Evolutionary conservation across 192 early-diverging fungal species (phyloP).

Genomic region (Mycoemilia scoparia): DNA sequence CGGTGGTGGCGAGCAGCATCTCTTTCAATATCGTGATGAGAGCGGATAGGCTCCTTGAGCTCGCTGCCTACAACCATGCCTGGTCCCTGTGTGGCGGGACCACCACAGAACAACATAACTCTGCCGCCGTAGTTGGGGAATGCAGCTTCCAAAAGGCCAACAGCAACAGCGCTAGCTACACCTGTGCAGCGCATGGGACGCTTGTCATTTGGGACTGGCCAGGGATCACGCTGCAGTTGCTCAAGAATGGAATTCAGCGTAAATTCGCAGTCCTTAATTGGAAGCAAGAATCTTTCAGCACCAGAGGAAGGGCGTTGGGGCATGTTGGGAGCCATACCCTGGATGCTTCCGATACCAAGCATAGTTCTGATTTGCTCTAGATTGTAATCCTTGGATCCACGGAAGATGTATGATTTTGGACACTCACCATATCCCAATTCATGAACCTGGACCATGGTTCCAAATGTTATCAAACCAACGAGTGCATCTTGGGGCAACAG

Average conservation of each 20-base stretch:
- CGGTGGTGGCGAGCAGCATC: slow-evolving; percentile 83
- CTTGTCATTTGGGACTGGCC: slow-evolving; percentile 79
- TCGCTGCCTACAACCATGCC: slow-evolving; percentile 86
- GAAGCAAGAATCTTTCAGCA: slow-evolving; percentile 63
- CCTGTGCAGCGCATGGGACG: slow-evolving; percentile 88
- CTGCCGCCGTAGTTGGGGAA: slow-evolving; percentile 83
- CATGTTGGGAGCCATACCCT: slow-evolving; percentile 7
- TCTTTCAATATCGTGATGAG: slow-evolving; percentile 97
- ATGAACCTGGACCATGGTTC: slow-evolving; percentile 97
- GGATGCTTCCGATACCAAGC: slow-evolving; percentile 58
- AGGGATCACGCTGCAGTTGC: slow-evolving; percentile 93
- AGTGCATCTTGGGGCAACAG: slow-evolving; percentile 80
- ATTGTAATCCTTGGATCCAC: slow-evolving; percentile 89
- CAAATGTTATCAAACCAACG: slow-evolving; percentile 91
- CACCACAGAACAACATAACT: slow-evolving; percentile 86
- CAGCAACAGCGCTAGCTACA: slow-evolving; percentile 80
- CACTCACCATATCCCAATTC: slow-evolving; percentile 91
- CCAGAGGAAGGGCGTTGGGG: slow-evolving; percentile 21
- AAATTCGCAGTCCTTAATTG: slow-evolving; percentile 91
- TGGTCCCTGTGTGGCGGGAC: slow-evolving; percentile 85
- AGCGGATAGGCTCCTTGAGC: slow-evolving; percentile 83
- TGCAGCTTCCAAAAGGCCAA: slow-evolving; percentile 78
- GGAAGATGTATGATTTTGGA: slow-evolving; percentile 95
- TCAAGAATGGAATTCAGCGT: slow-evolving; percentile 85
- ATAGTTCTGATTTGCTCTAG: slow-evolving; percentile 93